Conservation (phyloP, 2,329 filamentous ascomycete genomes). For the Verticillium nubilum region DNA sequence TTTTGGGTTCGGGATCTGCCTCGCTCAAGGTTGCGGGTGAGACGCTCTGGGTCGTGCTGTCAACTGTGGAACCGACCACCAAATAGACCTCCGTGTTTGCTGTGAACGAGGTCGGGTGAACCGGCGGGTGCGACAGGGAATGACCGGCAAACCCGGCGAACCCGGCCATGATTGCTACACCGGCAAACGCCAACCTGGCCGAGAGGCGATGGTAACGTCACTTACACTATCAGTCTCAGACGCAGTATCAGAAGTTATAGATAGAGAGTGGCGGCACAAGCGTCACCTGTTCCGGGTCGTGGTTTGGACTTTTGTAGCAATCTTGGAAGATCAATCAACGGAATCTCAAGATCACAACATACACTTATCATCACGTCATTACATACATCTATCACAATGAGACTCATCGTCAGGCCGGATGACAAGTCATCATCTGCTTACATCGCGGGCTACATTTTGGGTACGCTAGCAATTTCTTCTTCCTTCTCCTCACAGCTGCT, state of each 20-base stretch:
- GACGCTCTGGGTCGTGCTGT: slow-evolving; percentile 29
- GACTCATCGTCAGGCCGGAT: slow-evolving; percentile 67
- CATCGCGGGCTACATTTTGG: slow-evolving; percentile 69
- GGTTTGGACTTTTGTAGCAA: background rate
- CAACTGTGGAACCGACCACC: background rate
- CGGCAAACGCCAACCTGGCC: background rate
- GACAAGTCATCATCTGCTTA: slow-evolving; percentile 57
- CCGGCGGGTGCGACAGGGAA: background rate
- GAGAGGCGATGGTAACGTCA: background rate
- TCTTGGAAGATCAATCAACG: background rate
- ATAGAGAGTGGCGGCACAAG: background rate
- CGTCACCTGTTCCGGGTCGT: background rate
- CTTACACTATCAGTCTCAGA: background rate
- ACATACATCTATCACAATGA: slow-evolving; percentile 40
- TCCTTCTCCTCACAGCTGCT: background rate
- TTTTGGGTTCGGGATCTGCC: slow-evolving; percentile 4
- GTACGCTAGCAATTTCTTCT: slow-evolving; percentile 24
- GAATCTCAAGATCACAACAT: background rate
- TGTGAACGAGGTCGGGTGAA: background rate
- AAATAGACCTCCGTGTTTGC: background rate
- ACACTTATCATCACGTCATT: background rate
- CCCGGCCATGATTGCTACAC: background rate
- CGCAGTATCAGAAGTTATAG: background rate
- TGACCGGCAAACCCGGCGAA: background rate
- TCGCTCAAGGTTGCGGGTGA: slow-evolving; percentile 9